These are phyloP conservation scores for Thelephora terrestris DNA, from an alignment of 1,284 basidiomycete genomes.

Conservation along the genomic window DNA sequence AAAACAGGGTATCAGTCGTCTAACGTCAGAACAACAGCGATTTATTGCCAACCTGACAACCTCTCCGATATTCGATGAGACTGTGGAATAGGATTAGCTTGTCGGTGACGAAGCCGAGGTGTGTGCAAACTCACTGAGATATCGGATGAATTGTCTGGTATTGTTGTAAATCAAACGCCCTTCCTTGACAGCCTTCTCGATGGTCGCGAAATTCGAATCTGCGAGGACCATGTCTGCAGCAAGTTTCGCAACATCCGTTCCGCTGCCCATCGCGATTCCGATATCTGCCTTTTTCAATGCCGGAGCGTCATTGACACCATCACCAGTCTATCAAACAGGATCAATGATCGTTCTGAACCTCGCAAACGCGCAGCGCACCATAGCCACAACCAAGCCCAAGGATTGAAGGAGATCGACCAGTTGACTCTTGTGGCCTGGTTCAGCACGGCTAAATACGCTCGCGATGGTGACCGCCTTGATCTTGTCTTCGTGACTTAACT, in stretches of 20 bases:
- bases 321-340: slow-evolving; percentile 53
- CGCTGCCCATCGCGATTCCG: slow-evolving; percentile 98
- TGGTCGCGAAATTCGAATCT: slow-evolving; percentile 85
- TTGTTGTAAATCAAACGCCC: slow-evolving; percentile 98
- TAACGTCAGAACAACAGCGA: slow-evolving; percentile 5
- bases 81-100: slow-evolving; percentile 36
- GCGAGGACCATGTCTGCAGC: slow-evolving; percentile 96
- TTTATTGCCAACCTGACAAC: slow-evolving; percentile 62
- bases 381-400: slow-evolving; percentile 91
- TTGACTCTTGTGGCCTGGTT: slow-evolving; percentile 92
- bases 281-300: slow-evolving; percentile 97
- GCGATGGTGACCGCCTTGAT: slow-evolving; percentile 78
- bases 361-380: slow-evolving; percentile 45
- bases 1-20: slow-evolving; percentile 3
- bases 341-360: slow-evolving; percentile 8
- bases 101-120: neutral
- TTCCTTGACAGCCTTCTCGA: slow-evolving; percentile 93
- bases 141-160: slow-evolving; percentile 96
- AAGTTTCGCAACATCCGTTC: slow-evolving; percentile 96
- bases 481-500: slow-evolving; percentile 72
- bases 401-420: slow-evolving; percentile 93
- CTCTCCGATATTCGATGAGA: slow-evolving; percentile 97
- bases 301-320: slow-evolving; percentile 96
- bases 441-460: slow-evolving; percentile 86
- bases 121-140: slow-evolving; percentile 50